Evolutionary conservation across 1,284 basidiomycete genomes (phyloP).

Genomic region (Lignosus rhinocerotis): DNA sequence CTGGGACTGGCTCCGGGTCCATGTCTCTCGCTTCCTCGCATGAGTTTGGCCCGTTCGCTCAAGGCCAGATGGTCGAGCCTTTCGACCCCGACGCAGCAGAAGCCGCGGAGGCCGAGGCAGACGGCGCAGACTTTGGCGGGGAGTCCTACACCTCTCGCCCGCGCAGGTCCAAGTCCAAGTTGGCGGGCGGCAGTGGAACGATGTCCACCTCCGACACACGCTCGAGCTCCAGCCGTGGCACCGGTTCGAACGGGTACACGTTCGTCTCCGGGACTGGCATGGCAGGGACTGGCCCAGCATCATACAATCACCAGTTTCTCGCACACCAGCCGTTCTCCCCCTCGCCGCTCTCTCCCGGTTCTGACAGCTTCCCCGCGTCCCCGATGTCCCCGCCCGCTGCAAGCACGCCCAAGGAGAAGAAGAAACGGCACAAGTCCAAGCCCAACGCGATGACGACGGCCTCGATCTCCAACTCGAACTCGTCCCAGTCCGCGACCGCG

Average conservation of each 20-base stretch:
- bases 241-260: slow-evolving; percentile 43
- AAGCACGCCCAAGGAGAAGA: slow-evolving; percentile 8
- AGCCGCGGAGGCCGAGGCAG: slow-evolving; percentile 42
- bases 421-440: slow-evolving; percentile 22
- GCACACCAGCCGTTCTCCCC: slow-evolving; percentile 19
- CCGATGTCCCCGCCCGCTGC: neutral
- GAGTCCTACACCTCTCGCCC: slow-evolving; percentile 47
- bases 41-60: slow-evolving; percentile 43
- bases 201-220: slow-evolving; percentile 49
- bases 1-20: slow-evolving; percentile 23
- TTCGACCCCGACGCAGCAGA: slow-evolving; percentile 20
- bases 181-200: slow-evolving; percentile 36
- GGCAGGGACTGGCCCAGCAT: slow-evolving; percentile 13
- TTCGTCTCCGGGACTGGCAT: neutral
- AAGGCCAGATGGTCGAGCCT: slow-evolving; percentile 16
- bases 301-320: slow-evolving; percentile 35
- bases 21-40: slow-evolving; percentile 24
- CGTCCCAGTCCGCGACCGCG: slow-evolving; percentile 27
- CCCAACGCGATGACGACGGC: slow-evolving; percentile 9
- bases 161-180: slow-evolving; percentile 20
- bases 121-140: slow-evolving; percentile 62
- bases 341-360: slow-evolving; percentile 9
- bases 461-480: slow-evolving; percentile 12
- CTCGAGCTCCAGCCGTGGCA: slow-evolving; percentile 48
- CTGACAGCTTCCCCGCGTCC: slow-evolving; percentile 4